Base-by-base conservation (phyloP, 176 grass and related monocot species). In the Cenchrus purpureus region DNA sequence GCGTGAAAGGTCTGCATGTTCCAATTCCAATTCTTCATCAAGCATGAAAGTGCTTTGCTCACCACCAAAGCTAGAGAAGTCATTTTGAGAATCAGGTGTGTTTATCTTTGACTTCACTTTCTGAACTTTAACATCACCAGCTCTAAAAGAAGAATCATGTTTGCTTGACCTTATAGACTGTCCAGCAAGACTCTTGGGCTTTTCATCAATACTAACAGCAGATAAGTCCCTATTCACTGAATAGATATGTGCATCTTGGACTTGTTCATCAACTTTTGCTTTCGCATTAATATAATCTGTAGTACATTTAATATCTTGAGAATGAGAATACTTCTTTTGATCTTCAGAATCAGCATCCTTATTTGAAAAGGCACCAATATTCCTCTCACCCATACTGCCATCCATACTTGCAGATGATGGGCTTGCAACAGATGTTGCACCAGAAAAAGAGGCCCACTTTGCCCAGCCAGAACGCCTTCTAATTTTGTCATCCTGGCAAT, bases 31-130 rank as follows among this genome's bases (percentile, higher is more conserved):
- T 84, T 95, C 93, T 73, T 95, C 93, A 46, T 95, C 93, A 84
- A 95, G 90, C 88, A 95, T 85, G 86, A 95, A 95, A 79, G 93
- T 95, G 73, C 90, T 95, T 79, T 95, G 93, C 32, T 94, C 89
- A 53, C 72, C 76, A 79, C 73, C 75, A 44, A 86, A 92, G 71
- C 67, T 78, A 82, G 80, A 74, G 50, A 84, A 85, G 9, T 71
- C 69, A 42, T 62, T 77, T 74, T 89, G 83, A 83, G 77, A 74
- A 71, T 83, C 72, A 62, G 54, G 84, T 74, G 44, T 8, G 65
- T 86, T 43, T 84, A 79, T 87, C 68, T 91, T 79, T 13, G 57
- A 51, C 54, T 79, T 90, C 19, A 75, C 50, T 84, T 90, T 90
- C 45, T 79, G 83, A 82, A 25, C 29, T 79, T 82, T 69, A 82